Conservation (phyloP, 2,329 filamentous ascomycete species). For the Periconia macrospinosa region DNA sequence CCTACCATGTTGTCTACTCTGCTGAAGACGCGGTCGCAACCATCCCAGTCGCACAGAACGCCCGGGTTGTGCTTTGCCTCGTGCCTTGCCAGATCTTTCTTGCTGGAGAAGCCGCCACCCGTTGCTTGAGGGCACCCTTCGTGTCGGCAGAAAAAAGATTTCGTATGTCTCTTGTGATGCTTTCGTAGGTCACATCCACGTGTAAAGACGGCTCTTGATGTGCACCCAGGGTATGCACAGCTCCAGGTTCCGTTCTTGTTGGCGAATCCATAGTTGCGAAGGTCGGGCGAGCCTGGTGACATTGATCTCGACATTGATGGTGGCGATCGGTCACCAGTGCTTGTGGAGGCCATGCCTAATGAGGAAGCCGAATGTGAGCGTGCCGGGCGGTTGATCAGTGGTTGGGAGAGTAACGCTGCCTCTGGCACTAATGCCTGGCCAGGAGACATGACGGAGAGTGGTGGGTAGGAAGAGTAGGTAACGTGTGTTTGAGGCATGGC, state of each 20-base stretch:
- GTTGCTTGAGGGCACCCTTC: slow-evolving; percentile 60
- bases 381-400: slow-evolving; percentile 25
- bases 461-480: slow-evolving; percentile 39
- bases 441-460: slow-evolving; percentile 29
- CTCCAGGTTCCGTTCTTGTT: slow-evolving; percentile 57
- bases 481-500: slow-evolving; percentile 30
- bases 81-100: slow-evolving; percentile 63
- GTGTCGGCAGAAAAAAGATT: slow-evolving; percentile 63
- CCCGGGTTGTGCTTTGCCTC: slow-evolving; percentile 65
- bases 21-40: slow-evolving; percentile 61
- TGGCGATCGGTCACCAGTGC: slow-evolving; percentile 31
- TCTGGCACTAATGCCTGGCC: slow-evolving; percentile 27
- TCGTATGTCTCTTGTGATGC: slow-evolving; percentile 64
- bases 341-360: slow-evolving; percentile 28
- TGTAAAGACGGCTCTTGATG: slow-evolving; percentile 60
- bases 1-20: slow-evolving; percentile 64
- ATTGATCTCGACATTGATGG: slow-evolving; percentile 40
- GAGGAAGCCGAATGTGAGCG: slow-evolving; percentile 41
- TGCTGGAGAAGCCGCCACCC: slow-evolving; percentile 62
- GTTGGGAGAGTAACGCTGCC: slow-evolving; percentile 24
- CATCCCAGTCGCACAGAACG: slow-evolving; percentile 61
- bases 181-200: slow-evolving; percentile 65
- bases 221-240: slow-evolving; percentile 61
- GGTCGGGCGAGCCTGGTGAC: slow-evolving; percentile 44
- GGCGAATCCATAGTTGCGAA: slow-evolving; percentile 46